Evolutionary conservation across 2,329 filamentous ascomycete genomes (phyloP).

Genomic region (Xylaria sp.): DNA sequence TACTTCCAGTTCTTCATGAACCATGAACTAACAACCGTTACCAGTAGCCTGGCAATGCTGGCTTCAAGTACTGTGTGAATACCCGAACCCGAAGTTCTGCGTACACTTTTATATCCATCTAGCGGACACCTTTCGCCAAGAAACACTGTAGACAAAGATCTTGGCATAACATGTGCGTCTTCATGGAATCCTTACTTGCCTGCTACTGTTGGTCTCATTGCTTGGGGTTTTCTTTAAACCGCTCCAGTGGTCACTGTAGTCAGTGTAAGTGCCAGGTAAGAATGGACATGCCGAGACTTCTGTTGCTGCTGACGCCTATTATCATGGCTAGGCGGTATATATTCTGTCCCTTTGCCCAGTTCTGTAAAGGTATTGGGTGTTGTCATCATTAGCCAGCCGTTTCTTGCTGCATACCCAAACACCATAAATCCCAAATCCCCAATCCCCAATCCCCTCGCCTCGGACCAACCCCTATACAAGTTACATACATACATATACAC

Average conservation of each 20-base stretch:
- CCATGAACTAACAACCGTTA: slow-evolving; percentile 6
- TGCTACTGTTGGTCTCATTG: background rate
- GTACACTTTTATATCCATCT: background rate
- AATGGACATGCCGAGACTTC: slow-evolving; percentile 4
- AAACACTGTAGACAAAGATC: slow-evolving; percentile 12
- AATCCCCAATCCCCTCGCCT: too few species aligned
- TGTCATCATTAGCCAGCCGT: slow-evolving; percentile 14
- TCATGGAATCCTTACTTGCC: slow-evolving; percentile 3
- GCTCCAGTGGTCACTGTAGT: background rate
- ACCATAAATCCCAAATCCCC: slow-evolving; percentile 25
- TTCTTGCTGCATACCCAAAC: slow-evolving; percentile 23
- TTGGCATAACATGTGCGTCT: slow-evolving; percentile 12
- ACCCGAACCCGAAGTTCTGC: background rate
- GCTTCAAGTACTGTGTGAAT: background rate
- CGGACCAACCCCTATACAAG: slow-evolving; percentile 1
- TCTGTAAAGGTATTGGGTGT: slow-evolving; percentile 4
- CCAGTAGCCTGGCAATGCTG: background rate
- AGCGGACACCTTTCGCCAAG: slow-evolving; percentile 15
- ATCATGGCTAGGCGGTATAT: slow-evolving; percentile 1
- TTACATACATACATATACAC: background rate
- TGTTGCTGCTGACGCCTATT: slow-evolving; percentile 11
- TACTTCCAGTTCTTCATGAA: background rate
- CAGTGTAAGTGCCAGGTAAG: background rate
- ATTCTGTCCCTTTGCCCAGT: slow-evolving; percentile 7
- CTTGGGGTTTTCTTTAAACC: slow-evolving; percentile 11